Percentiles rank a stretch among this genome's conserved stretches.
phyloP scores from a whole-genome alignment of 768 basidiomycete genomes.

The Boletus tylopilopsis region DNA sequence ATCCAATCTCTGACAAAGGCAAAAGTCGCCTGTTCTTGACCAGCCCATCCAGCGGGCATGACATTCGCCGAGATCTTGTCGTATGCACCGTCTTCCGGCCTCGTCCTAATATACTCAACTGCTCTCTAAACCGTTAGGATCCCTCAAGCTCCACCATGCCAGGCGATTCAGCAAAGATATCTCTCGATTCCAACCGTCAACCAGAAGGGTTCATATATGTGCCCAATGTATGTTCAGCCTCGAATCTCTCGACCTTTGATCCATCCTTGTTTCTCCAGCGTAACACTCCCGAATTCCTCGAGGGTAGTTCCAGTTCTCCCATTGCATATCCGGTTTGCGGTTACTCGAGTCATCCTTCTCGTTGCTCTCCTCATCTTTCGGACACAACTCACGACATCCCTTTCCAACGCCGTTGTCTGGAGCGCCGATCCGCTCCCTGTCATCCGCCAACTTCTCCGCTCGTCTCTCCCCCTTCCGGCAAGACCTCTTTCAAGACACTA shows the following conservation, averaged over 20 bases:
- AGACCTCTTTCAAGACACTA: constrained; percentile 21
- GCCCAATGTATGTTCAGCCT: constrained; percentile 18
- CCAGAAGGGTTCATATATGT: constrained; percentile 28
- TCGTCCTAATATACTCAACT: neutral
- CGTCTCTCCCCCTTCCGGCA: constrained; percentile 14
- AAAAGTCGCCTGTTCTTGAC: constrained; percentile 18
- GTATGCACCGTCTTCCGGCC: constrained; percentile 10
- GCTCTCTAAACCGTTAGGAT: constrained; percentile 11
- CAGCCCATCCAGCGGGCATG: neutral
- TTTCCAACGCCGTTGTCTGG: constrained; percentile 6
- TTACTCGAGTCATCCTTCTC: constrained; percentile 27
- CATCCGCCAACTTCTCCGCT: constrained; percentile 9
- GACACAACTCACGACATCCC: constrained; percentile 7
- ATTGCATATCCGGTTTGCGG: constrained; percentile 29
- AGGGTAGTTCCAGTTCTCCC: constrained; percentile 29
- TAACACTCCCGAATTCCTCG: constrained; percentile 30
- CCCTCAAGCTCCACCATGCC: neutral
- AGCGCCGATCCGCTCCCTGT: constrained; percentile 20
- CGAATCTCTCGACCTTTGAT: neutral
- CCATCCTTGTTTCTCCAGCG: constrained; percentile 5
- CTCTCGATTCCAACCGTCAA: neutral
- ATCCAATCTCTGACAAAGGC: constrained; percentile 12
- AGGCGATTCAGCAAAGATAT: neutral
- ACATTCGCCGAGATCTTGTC: neutral
- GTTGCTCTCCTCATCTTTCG: neutral